These are phyloP conservation scores for Vaccinium macrocarpon DNA, from an alignment of 148 eudicot genomes.

Conservation along the genomic window DNA sequence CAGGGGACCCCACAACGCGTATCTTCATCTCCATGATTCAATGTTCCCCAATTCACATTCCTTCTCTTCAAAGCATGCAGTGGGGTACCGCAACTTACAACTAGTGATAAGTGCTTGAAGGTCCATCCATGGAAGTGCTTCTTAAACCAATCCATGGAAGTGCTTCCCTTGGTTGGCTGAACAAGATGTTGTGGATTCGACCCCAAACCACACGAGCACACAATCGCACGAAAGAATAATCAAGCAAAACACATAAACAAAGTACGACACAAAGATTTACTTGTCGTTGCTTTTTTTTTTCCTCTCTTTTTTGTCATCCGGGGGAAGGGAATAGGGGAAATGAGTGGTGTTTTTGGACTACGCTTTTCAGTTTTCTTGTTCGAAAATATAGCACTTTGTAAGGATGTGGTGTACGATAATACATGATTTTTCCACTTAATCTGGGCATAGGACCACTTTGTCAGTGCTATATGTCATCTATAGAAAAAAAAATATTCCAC, in stretches of 20 bases:
- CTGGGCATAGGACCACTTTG: neutral
- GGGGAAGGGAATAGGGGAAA: neutral
- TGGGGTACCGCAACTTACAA: neutral
- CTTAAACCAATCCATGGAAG: neutral
- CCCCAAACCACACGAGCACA: neutral
- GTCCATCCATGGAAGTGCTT: neutral
- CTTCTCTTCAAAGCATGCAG: neutral
- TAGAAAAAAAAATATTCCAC: neutral
- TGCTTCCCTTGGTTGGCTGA: too few species aligned
- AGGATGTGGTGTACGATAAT: neutral
- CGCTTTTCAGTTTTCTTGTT: neutral
- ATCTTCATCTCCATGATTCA: neutral
- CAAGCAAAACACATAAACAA: neutral
- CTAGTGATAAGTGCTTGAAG: neutral
- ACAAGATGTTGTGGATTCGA: neutral
- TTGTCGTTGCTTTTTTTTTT: neutral
- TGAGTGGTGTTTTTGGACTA: neutral
- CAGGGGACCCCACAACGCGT: neutral
- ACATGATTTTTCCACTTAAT: neutral
- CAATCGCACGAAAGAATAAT: neutral
- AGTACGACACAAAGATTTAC: neutral
- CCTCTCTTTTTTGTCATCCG: neutral
- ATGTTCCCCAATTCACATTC: neutral
- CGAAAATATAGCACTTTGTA: neutral
- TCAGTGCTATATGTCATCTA: neutral